Evolutionary conservation across 2,329 filamentous ascomycete genomes (phyloP).

Genomic region (Chaetomium sp.): DNA sequence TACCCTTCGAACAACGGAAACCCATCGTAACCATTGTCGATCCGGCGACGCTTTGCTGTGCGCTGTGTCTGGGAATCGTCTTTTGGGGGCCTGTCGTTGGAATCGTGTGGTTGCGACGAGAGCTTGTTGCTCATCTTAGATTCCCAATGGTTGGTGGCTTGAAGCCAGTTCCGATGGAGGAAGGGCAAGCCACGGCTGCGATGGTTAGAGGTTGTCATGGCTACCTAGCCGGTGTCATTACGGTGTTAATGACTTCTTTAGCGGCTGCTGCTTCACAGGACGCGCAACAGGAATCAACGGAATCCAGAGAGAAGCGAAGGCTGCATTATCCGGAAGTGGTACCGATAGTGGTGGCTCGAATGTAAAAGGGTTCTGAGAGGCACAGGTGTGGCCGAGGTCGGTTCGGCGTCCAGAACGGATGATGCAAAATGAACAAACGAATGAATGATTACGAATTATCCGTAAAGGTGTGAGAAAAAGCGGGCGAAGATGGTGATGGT

Average conservation of each 20-base stretch:
- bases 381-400: too few species aligned
- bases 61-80: conserved; percentile 33
- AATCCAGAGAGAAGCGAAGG: not conserved
- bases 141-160: conserved; percentile 40
- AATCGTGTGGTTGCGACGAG: conserved; percentile 33
- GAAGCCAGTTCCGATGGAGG: conserved; percentile 49
- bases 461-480: too few species aligned
- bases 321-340: conserved; percentile 2
- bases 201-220: conserved; percentile 44
- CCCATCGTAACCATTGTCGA: conserved; percentile 36
- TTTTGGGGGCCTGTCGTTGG: conserved; percentile 22
- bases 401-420: too few species aligned
- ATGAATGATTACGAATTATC: too few species aligned
- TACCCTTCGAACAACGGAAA: conserved; percentile 23
- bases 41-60: conserved; percentile 45
- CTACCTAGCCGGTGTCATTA: conserved; percentile 21
- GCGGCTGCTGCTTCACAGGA: not conserved
- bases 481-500: too few species aligned
- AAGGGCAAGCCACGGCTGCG: conserved; percentile 46
- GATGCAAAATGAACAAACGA: too few species aligned
- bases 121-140: conserved; percentile 39
- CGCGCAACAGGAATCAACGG: not conserved
- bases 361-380: too few species aligned
- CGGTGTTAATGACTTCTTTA: conserved; percentile 6
- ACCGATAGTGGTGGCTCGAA: too few species aligned